Evolutionary conservation across 176 grass and related monocot genomes (phyloP), one percentile per base, ranked within the genome.

Genomic region (Microstegium vimineum): DNA sequence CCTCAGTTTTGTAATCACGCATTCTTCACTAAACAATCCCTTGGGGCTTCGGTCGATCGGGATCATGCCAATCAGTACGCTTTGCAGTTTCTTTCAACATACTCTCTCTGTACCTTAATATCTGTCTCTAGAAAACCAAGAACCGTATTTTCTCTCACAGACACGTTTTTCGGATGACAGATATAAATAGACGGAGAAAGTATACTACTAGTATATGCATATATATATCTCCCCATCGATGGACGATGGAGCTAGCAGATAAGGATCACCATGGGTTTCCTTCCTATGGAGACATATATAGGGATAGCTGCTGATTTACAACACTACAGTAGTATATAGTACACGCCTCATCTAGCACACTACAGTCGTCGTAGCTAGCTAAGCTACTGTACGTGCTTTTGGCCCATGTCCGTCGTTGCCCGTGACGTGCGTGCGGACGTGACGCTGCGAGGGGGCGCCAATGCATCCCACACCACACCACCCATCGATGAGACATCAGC

Each of bases 361-460:
- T n/a, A 62, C 12, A 17, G 43, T 46, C 51, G 37, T 71, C 35
- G 38, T 27, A 52, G 47, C 14, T 28, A 14, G 1, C 9, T 13
- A n/a, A n/a, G n/a, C 0, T 6, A 8, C n/a, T n/a, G 4, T 51
- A 23, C 52, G 20, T 13, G 28, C 26, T 61, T 6, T 12, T 60
- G 51, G 16, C 72, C 49, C 85, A 69, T 49, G 65, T 82, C 72
- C 8, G 85, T n/a, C n/a, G n/a, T 70, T 73, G 37, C 64, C 22
- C 0, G 85, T n/a, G 86, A 87, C 86, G 73, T 15, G n/a, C n/a
- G n/a, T n/a, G n/a, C n/a, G n/a, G 86, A 83, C 27, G 57, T 78
- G 86, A 78, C 74, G 78, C 78, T 4, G 22, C 51, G 31, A 25
- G n/a, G 25, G 76, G 66, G 7, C 25, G 43, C 67, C 66, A 84